Conservation (phyloP, 169 alveolate species). For the Plasmodium gallinaceum region DNA sequence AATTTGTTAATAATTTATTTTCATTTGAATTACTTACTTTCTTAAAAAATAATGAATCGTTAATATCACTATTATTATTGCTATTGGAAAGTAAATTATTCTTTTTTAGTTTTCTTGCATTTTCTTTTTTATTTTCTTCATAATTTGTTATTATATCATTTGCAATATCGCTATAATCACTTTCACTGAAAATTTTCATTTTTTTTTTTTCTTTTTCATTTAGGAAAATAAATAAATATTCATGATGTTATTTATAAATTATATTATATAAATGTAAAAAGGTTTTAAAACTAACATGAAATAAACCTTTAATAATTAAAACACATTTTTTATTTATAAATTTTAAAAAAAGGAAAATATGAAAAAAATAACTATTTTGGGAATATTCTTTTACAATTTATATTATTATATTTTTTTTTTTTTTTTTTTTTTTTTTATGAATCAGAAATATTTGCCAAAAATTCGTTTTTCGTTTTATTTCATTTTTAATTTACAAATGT, state of each 20-base stretch:
- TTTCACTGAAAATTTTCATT: conserved; percentile 15
- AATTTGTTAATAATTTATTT: not conserved
- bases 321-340: too few species aligned
- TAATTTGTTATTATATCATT: conserved; percentile 26
- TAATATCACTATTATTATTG: not conserved
- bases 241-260: not conserved
- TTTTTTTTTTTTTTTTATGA: too few species aligned
- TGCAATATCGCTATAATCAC: conserved; percentile 65
- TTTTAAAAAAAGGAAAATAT: too few species aligned
- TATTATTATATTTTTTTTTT: too few species aligned
- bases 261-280: not conserved
- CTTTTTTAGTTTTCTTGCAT: not conserved
- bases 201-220: too few species aligned
- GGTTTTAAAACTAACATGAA: too few species aligned
- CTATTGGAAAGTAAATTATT: conserved; percentile 9
- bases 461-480: too few species aligned
- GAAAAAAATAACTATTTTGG: too few species aligned
- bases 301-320: not conserved
- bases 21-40: not conserved
- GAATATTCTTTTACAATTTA: too few species aligned
- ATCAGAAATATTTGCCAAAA: too few species aligned
- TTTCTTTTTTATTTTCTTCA: conserved; percentile 15
- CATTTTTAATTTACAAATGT: too few species aligned
- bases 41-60: conserved; percentile 5
- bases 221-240: too few species aligned